These are phyloP conservation scores for Lathyrus sativus DNA, from an alignment of 306 rosid species.

Conservation along the genomic window DNA sequence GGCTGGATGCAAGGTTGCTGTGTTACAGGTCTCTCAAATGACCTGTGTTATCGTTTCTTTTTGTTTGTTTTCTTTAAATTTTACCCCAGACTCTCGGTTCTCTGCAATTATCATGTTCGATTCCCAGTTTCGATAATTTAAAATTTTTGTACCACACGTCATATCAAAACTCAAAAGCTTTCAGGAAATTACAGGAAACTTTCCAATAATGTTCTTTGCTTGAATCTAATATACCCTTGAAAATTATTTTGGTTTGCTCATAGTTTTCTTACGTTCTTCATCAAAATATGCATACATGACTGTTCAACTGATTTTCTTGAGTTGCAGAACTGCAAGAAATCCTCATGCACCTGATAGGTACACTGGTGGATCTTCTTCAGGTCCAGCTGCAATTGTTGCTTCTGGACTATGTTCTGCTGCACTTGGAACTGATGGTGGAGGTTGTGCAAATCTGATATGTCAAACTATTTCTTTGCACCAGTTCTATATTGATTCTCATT, in stretches of 20 bases:
- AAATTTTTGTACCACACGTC: conserved; percentile 6
- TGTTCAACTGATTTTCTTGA: conserved; percentile 38
- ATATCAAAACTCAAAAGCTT: conserved; percentile 16
- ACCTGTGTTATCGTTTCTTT: conserved; percentile 14
- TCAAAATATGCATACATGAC: background rate
- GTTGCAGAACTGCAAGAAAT: conserved; percentile 85
- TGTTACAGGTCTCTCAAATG: conserved; percentile 19
- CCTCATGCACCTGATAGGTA: conserved; percentile 94
- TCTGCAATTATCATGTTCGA: conserved; percentile 10
- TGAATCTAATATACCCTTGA: background rate
- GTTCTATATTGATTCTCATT: conserved; percentile 23
- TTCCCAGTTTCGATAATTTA: conserved; percentile 18
- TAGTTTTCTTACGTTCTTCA: conserved; percentile 31
- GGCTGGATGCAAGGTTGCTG: conserved; percentile 1
- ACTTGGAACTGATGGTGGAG: conserved; percentile 98
- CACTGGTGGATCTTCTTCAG: conserved; percentile 98
- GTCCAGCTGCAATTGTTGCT: conserved; percentile 97
- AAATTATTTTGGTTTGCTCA: conserved; percentile 17
- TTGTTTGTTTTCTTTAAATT: conserved; percentile 18
- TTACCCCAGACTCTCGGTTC: conserved; percentile 7
- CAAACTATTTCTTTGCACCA: conserved; percentile 31
- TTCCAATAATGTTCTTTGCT: background rate
- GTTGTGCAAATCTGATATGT: conserved; percentile 52
- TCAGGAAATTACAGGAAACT: conserved; percentile 16
- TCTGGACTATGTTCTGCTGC: conserved; percentile 96